These are phyloP conservation scores for Pseudonitzschia delicatissima DNA, from an alignment of 108 stramenopile species.

Conservation along the genomic window DNA sequence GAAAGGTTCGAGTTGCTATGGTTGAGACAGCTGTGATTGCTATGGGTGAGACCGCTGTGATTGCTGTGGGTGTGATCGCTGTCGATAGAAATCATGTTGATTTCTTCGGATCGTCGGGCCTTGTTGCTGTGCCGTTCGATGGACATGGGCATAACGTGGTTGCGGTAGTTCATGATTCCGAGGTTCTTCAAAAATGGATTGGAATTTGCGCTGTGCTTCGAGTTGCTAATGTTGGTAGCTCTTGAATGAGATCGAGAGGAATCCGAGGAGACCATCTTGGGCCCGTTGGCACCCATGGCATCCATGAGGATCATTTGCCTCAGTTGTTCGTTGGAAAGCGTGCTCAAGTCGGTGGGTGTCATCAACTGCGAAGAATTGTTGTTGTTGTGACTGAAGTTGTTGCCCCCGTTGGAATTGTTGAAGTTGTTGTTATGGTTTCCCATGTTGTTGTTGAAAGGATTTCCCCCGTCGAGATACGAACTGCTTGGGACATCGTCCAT, in stretches of 20 bases:
- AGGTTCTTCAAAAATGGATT: neutral
- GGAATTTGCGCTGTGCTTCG: neutral
- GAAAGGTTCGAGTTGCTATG: neutral
- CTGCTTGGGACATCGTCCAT: neutral
- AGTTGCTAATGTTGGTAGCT: neutral
- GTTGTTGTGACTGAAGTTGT: neutral
- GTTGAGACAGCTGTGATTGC: neutral
- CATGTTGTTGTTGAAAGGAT: neutral
- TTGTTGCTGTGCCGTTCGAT: neutral
- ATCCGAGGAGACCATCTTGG: too few relatives aligned
- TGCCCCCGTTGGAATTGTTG: neutral
- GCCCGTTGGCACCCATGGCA: too few relatives aligned
- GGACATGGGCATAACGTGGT: neutral
- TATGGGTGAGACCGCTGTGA: neutral
- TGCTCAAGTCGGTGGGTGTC: neutral
- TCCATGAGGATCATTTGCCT: neutral
- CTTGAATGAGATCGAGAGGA: too few relatives aligned
- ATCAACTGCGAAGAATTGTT: neutral
- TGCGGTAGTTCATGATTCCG: slow-evolving; percentile 1
- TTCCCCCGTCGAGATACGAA: neutral
- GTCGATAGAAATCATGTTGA: neutral
- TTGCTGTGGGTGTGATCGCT: neutral
- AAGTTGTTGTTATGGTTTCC: neutral
- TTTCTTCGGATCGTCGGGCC: neutral
- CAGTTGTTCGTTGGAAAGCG: neutral